A percentile compares a stretch with the other conserved stretches of the same genome.
phyloP scores from a whole-genome alignment of 257 asterid genomes.

The Eustoma russellianum region DNA sequence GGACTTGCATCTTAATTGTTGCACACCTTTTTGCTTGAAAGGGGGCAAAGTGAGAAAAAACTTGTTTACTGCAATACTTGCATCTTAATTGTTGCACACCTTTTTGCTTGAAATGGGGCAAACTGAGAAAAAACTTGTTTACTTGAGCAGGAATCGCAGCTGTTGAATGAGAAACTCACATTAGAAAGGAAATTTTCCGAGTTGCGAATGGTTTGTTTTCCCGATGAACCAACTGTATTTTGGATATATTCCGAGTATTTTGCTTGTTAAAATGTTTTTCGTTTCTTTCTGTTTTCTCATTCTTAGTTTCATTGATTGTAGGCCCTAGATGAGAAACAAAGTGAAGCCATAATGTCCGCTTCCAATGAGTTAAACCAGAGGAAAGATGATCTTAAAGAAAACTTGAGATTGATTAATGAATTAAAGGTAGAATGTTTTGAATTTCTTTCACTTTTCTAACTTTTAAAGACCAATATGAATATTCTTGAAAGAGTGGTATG shows the following conservation, averaged over 20 bases:
- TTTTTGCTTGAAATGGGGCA: too few species aligned
- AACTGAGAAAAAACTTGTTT: background rate
- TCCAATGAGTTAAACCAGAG: constrained; percentile 80
- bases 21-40: too few species aligned
- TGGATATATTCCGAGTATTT: background rate
- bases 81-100: too few species aligned
- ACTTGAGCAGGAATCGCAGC: constrained; percentile 58
- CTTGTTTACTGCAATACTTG: background rate
- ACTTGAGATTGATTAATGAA: constrained; percentile 72
- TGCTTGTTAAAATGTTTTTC: background rate
- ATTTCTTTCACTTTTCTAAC: too few species aligned
- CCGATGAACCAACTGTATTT: background rate
- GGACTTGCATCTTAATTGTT: too few species aligned
- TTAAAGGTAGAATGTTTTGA: constrained; percentile 49
- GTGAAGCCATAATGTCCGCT: constrained; percentile 73
- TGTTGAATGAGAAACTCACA: constrained; percentile 69
- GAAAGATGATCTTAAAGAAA: constrained; percentile 92
- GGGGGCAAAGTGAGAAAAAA: background rate
- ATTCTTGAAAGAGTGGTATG: too few species aligned
- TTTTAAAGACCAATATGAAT: background rate
- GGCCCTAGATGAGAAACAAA: constrained; percentile 96
- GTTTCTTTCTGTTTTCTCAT: background rate
- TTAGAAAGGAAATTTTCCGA: constrained; percentile 81
- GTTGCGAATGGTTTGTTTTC: constrained; percentile 68
- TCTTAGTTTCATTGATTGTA: constrained; percentile 17